phyloP scores from a whole-genome alignment of 345 rosid genomes.

The Citrus australasica region DNA sequence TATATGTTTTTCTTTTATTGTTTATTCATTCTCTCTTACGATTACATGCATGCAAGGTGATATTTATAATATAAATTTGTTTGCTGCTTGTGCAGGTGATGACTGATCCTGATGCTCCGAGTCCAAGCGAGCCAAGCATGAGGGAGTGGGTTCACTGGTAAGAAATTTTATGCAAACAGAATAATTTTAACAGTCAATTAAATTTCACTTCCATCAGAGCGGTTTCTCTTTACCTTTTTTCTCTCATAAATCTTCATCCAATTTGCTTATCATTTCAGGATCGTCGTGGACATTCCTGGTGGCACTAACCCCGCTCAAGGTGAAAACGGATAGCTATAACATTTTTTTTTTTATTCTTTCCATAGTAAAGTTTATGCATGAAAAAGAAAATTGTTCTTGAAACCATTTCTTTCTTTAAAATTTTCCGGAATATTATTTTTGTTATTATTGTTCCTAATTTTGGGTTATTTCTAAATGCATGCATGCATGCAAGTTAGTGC shows the following conservation, averaged over 20 bases:
- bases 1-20: background rate
- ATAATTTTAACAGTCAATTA: too few relatives aligned
- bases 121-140: conserved; percentile 86
- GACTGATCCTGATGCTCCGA: conserved; percentile 95
- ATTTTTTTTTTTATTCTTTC: background rate
- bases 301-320: conserved; percentile 66
- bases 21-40: too few relatives aligned
- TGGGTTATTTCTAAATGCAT: background rate
- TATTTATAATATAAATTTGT: background rate
- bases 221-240: too few relatives aligned
- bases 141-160: conserved; percentile 96
- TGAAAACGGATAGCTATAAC: background rate
- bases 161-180: background rate
- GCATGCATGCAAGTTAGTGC: background rate
- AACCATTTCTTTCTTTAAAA: background rate
- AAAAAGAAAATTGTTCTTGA: background rate
- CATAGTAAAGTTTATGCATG: background rate
- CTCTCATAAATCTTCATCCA: background rate
- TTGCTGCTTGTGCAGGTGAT: conserved; percentile 47
- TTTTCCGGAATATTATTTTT: background rate
- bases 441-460: background rate
- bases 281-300: conserved; percentile 77
- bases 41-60: background rate
- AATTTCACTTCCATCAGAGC: too few relatives aligned
- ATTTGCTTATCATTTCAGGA: conserved; percentile 39